Evolutionary conservation across 805 yeast genomes (phyloP), one percentile per base, ranked within the genome.

Genomic region (Wickerhamomyces sydowiorum): DNA sequence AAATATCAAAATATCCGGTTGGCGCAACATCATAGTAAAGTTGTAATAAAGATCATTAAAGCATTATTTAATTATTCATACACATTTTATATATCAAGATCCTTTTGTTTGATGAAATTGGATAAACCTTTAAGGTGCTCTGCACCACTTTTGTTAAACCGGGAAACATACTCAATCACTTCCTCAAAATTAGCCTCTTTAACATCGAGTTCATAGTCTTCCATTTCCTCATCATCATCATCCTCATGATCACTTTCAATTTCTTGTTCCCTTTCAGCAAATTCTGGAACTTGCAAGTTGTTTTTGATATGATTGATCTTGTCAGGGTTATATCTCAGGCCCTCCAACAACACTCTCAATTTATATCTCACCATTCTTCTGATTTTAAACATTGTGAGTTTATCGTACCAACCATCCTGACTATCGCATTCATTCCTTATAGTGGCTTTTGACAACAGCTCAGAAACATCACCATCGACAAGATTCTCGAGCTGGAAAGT

Each of bases 401-500:
- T 75, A 40, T 72, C 72, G 46, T 77, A 74, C 98, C 98, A 91
- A 1, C 98, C 98, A 42, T 82, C 84, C 37, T 75, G 74, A 44
- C 74, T 76, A 45, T 78, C 80, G 19, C 78, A 73, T 10, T 60
- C 60, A 0, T 64, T 63, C 24, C 66, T 65, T 3, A 76, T 43
- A 9, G 59, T 62, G 15, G 71, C 61, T 10, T 56, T 47, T 8
- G 61, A 58, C 5, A 86, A 53, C 13, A 82, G 51, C 4, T 58
- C 56, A 12, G 53, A 52, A 9, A 90, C 67, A 48, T 80, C 82
- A 9, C 78, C 75, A 54, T 87, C 95, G 6, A 72, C 59, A 5
- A 93, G 67, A 55, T 91, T 90, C 23, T 89, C 90, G 8, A 93
- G 65, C 56, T 88, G 96, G 52, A 84, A 80, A 45, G 83, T 75